Percentiles rank a stretch among this genome's conserved stretches.
Conservation (phyloP, 257 asterid genomes). For the Penstemon barbatus region DNA sequence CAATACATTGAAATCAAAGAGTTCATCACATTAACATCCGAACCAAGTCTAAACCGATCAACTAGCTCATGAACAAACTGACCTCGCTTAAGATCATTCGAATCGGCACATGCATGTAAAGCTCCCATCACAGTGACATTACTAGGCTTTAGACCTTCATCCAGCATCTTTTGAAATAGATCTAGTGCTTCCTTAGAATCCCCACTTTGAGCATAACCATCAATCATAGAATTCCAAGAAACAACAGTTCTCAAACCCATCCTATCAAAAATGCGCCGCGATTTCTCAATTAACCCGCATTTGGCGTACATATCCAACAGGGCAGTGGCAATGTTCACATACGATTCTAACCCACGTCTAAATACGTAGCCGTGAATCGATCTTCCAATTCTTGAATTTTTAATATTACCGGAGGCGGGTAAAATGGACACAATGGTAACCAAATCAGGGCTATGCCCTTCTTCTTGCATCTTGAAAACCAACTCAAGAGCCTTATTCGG, state of each 20-base stretch:
- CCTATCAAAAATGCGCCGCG: constrained; percentile 57
- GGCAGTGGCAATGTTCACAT: constrained; percentile 74
- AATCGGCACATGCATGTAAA: constrained; percentile 68
- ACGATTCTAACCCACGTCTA: constrained; percentile 50
- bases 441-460: constrained; percentile 54
- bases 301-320: constrained; percentile 87
- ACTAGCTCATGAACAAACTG: constrained; percentile 55
- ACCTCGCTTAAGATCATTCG: constrained; percentile 60
- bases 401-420: constrained; percentile 66
- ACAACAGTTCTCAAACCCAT: constrained; percentile 70
- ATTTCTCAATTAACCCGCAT: constrained; percentile 56
- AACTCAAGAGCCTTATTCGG: constrained; percentile 56
- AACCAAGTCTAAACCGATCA: constrained; percentile 44
- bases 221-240: constrained; percentile 89
- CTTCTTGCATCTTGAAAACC: constrained; percentile 58
- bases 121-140: constrained; percentile 86
- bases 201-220: constrained; percentile 81
- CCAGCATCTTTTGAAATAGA: constrained; percentile 63
- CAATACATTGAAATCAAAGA: constrained; percentile 90
- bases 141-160: constrained; percentile 61
- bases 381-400: constrained; percentile 52
- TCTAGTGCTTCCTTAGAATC: constrained; percentile 65
- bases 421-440: constrained; percentile 73
- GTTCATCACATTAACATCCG: constrained; percentile 63
- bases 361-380: constrained; percentile 63